phyloP scores from a whole-genome alignment of 352 stramenopile species.

The Globisporangium emineosum region DNA sequence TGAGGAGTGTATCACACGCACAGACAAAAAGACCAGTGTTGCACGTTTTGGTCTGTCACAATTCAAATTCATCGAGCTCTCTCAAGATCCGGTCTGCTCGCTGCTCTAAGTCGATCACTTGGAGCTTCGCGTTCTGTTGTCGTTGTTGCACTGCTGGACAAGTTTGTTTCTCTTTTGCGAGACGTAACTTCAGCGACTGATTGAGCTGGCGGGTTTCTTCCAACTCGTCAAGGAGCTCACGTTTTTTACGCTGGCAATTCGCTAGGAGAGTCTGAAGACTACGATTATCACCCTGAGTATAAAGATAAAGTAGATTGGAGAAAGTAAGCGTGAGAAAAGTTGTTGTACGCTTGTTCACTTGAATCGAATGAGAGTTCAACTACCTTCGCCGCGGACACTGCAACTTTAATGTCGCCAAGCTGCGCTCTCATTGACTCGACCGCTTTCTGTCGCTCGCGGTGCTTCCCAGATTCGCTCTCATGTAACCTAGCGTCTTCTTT shows the following conservation, averaged over 20 bases:
- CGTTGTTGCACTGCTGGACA: not conserved
- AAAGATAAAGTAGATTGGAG: not conserved
- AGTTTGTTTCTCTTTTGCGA: not conserved
- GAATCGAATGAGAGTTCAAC: not conserved
- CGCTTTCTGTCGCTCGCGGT: not conserved
- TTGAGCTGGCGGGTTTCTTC: not conserved
- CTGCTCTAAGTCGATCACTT: not conserved
- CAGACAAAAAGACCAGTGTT: too few species aligned
- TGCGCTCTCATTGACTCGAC: not conserved
- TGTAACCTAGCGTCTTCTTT: not conserved
- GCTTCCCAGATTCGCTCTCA: not conserved
- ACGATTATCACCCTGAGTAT: not conserved
- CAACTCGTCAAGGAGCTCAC: not conserved
- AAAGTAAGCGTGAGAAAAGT: not conserved
- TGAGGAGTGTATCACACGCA: too few species aligned
- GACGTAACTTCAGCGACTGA: not conserved
- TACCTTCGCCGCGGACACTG: not conserved
- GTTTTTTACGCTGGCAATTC: not conserved
- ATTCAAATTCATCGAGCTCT: not conserved
- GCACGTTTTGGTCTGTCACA: not conserved
- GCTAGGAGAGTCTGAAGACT: not conserved
- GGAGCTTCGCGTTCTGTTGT: not conserved
- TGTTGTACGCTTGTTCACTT: not conserved
- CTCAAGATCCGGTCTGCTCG: not conserved
- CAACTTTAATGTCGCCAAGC: not conserved